A percentile compares a stretch with the other conserved stretches of the same genome.
Conservation (phyloP, 2,329 filamentous ascomycete genomes). For the Fusarium sp. region DNA sequence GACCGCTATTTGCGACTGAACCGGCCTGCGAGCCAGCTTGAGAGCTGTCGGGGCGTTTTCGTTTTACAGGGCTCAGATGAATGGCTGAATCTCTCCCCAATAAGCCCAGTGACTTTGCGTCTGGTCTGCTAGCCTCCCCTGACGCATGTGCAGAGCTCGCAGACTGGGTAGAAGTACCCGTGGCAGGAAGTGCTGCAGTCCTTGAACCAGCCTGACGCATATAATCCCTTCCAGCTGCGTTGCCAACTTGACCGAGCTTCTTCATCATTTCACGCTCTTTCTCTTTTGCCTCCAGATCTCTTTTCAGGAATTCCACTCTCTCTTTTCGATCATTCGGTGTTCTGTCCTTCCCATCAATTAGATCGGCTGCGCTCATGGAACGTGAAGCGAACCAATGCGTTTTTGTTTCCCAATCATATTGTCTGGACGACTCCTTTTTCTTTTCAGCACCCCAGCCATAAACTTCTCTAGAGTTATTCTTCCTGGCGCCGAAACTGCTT, state of each 20-base stretch:
- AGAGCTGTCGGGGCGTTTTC: conserved; percentile 65
- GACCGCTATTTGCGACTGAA: conserved; percentile 45
- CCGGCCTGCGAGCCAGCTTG: conserved; percentile 55
- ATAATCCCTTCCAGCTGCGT: conserved; percentile 77
- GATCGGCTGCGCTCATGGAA: conserved; percentile 66
- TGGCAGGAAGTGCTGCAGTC: conserved; percentile 13
- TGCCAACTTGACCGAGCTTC: conserved; percentile 73
- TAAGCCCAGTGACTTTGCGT: conserved; percentile 56
- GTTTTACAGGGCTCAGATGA: conserved; percentile 70
- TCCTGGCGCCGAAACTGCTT: conserved; percentile 63
- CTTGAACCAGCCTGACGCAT: conserved; percentile 61
- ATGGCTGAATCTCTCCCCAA: conserved; percentile 58
- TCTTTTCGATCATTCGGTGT: conserved; percentile 70
- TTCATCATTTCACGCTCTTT: conserved; percentile 79
- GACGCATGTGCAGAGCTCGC: conserved; percentile 33
- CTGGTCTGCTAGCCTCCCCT: conserved; percentile 52
- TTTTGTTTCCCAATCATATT: conserved; percentile 71
- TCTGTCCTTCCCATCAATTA: conserved; percentile 74
- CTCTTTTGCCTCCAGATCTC: conserved; percentile 74
- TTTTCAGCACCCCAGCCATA: conserved; percentile 29
- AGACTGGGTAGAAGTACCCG: conserved; percentile 33
- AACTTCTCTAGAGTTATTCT: conserved; percentile 48
- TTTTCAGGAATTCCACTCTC: conserved; percentile 74
- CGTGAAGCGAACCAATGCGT: conserved; percentile 67
- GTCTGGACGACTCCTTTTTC: conserved; percentile 32